Evolutionary conservation across 2,329 filamentous ascomycete genomes (phyloP), one percentile per base, ranked within the genome.

Genomic region (Aaosphaeria pasadenensis): DNA sequence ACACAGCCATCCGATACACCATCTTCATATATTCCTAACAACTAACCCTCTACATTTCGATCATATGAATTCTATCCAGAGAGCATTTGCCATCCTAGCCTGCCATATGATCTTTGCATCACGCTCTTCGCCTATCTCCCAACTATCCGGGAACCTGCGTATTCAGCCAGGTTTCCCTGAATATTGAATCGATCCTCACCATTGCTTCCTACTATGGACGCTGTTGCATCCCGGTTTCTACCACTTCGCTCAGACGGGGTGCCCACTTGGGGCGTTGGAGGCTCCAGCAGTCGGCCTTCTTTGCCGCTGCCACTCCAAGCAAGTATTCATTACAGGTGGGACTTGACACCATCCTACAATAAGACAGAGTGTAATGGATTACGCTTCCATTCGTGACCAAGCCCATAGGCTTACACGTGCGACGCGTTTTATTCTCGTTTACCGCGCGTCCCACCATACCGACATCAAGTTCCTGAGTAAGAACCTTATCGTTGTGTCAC

Each of bases 401-500:
- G 17, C 17, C 17, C 17, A 24, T 24, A 24, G 17, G 17, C 17
- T 24, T 24, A 24, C 17, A 24, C 17, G 17, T 24, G 17, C 17
- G 17, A 24, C 17, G 17, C 17, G 17, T 24, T 24, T 24, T 36
- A 43, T 9, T n/a, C 9, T 50, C 54, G 52, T 50, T 30, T 50
- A 46, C 44, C 55, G 57, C 57, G 57, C 55, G 52, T 61, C 56
- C 49, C 49, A 52, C 47, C 51, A 56, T 52, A 53, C 36, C 39
- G 48, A 52, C 41, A 43, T 41, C 28, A 39, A 17, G 51, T 48
- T 43, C 50, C 46, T 60, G 49, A 58, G 58, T 63, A 50, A 64
- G 59, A 62, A 59, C 52, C 54, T 46, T 55, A 63, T 58, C 51
- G 51, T 44, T 50, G 56, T 56, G 51, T 59, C 54, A 59, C 56